phyloP scores from a whole-genome alignment of 176 grass and related monocot genomes.

The Zoysia pacifica region DNA sequence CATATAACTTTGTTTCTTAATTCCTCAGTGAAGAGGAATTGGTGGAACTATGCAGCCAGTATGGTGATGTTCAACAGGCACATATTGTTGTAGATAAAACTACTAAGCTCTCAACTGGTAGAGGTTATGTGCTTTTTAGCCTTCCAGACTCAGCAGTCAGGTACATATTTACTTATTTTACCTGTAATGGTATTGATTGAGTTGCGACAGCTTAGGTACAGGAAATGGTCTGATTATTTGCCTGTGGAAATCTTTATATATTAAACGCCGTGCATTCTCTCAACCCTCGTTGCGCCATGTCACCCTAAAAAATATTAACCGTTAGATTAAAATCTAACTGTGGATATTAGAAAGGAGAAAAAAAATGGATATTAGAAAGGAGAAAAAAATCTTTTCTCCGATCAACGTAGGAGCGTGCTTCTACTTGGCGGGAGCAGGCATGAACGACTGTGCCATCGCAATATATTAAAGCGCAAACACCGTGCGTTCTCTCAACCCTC shows the following conservation, averaged over 20 bases:
- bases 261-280: too few species aligned
- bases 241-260: neutral
- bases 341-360: too few species aligned
- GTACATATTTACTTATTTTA: slow-evolving; percentile 39
- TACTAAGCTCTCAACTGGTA: slow-evolving; percentile 83
- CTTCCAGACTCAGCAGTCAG: slow-evolving; percentile 87
- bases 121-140: slow-evolving; percentile 82
- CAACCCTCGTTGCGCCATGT: too few species aligned
- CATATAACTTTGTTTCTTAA: slow-evolving; percentile 36
- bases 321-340: too few species aligned
- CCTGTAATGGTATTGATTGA: neutral
- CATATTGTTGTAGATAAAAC: slow-evolving; percentile 88
- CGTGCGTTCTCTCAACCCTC: too few species aligned
- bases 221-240: neutral
- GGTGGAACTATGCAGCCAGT: slow-evolving; percentile 63
- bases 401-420: too few species aligned
- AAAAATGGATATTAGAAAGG: too few species aligned
- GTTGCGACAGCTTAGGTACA: neutral
- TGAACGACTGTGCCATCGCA: too few species aligned
- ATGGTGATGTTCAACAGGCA: slow-evolving; percentile 77
- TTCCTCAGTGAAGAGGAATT: slow-evolving; percentile 86
- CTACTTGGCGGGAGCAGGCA: too few species aligned
- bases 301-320: too few species aligned
- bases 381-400: too few species aligned
- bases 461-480: too few species aligned